phyloP scores from a whole-genome alignment of 1,284 basidiomycete genomes.

The Lentinus polychrous region DNA sequence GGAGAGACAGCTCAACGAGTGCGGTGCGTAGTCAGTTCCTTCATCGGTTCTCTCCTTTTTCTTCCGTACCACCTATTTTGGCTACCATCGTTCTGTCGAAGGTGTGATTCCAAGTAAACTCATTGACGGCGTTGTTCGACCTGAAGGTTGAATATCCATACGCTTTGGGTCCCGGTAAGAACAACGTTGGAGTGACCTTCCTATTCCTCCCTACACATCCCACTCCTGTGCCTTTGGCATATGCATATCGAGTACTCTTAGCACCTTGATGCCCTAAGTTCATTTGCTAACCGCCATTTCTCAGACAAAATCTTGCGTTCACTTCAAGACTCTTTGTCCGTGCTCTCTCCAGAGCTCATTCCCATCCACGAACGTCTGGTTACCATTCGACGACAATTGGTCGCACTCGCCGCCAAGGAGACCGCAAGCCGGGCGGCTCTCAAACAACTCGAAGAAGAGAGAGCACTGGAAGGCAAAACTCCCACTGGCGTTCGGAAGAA shows the following conservation, averaged over 20 bases:
- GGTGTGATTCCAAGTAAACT: not conserved
- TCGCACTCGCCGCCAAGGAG: constrained; percentile 77
- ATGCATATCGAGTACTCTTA: constrained; percentile 1
- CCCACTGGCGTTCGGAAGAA: constrained; percentile 4
- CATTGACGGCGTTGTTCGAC: constrained; percentile 1
- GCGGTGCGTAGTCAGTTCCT: constrained; percentile 57
- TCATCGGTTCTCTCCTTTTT: not conserved
- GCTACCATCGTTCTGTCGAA: constrained; percentile 1
- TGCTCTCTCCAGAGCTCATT: constrained; percentile 81
- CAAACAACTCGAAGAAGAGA: constrained; percentile 7
- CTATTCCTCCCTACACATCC: not conserved
- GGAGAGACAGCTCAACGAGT: constrained; percentile 86
- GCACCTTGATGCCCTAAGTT: not conserved
- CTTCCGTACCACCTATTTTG: not conserved
- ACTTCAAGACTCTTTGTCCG: constrained; percentile 78
- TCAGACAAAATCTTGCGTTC: constrained; percentile 72
- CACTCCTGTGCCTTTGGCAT: not conserved
- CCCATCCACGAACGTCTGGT: constrained; percentile 90
- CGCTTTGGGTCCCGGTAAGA: not conserved
- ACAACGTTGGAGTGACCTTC: not conserved
- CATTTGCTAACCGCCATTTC: constrained; percentile 1
- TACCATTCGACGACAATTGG: constrained; percentile 83
- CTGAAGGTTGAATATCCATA: not conserved
- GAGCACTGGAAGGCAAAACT: constrained; percentile 3
- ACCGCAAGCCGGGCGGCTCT: constrained; percentile 22